phyloP scores from a whole-genome alignment of 371 early-diverging fungal species.

The Rhizopus arrhizus region DNA sequence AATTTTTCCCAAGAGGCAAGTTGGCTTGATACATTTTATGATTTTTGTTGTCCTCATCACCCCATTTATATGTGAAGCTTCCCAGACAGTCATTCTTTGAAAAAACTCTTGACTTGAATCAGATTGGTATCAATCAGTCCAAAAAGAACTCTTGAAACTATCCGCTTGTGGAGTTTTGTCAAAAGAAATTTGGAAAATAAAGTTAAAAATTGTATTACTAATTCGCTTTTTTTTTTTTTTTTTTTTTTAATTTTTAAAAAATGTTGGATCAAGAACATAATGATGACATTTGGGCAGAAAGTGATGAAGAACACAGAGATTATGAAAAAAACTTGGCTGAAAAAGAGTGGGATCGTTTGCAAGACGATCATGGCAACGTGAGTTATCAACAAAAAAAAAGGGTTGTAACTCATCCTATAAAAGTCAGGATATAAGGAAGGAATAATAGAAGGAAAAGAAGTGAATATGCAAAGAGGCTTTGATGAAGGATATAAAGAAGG shows the following conservation, averaged over 20 bases:
- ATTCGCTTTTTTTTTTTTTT: not conserved
- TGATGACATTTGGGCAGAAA: conserved; percentile 57
- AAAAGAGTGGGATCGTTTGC: conserved; percentile 57
- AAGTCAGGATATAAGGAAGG: conserved; percentile 71
- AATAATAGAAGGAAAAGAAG: conserved; percentile 65
- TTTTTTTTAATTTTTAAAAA: not conserved
- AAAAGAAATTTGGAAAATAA: no score
- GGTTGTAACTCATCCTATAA: not conserved
- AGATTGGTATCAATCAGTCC: no score
- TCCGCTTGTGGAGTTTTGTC: no score
- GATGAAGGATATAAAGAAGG: conserved; percentile 62
- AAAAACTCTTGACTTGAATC: no score
- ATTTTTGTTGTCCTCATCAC: no score
- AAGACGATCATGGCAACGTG: conserved; percentile 64
- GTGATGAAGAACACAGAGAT: conserved; percentile 30
- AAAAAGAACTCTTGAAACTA: no score
- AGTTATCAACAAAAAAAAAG: conserved; percentile 1
- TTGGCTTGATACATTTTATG: no score
- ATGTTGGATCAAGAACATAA: conserved; percentile 1
- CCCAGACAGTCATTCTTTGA: no score
- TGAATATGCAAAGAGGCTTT: conserved; percentile 65
- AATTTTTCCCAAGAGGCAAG: no score
- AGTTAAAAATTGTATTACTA: not conserved
- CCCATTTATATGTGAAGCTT: no score
- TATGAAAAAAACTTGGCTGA: conserved; percentile 57